Conservation (phyloP, 805 yeast species). For the Nakazawaea populi region DNA sequence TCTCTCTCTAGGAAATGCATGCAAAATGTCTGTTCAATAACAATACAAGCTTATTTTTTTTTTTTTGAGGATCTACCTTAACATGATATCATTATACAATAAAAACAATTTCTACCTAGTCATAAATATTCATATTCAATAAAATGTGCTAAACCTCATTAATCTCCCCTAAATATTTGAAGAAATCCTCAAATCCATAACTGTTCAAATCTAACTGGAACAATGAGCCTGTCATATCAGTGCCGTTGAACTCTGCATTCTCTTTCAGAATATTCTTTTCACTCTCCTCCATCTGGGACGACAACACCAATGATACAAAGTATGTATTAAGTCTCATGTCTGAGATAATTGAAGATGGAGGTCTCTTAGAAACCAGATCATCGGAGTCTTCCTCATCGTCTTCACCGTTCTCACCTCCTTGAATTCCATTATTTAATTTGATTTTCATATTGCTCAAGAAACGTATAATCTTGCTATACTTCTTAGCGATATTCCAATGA, state of each 20-base stretch:
- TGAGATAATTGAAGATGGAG: conserved; percentile 30
- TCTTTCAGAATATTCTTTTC: conserved; percentile 9
- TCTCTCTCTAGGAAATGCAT: no score
- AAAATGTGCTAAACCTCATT: conserved; percentile 3
- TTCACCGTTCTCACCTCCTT: conserved; percentile 22
- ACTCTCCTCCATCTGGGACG: conserved; percentile 16
- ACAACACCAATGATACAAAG: conserved; percentile 23
- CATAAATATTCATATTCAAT: no score
- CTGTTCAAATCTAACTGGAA: conserved; percentile 17
- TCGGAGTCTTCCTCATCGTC: conserved; percentile 21
- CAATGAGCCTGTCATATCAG: conserved; percentile 11
- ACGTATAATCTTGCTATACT: conserved; percentile 21
- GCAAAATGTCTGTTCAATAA: no score
- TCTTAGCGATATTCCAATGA: conserved; percentile 23
- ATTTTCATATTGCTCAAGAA: conserved; percentile 20
- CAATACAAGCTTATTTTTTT: no score
- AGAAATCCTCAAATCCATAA: conserved; percentile 22
- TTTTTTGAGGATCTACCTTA: no score
- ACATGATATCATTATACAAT: neutral
- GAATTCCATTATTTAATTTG: conserved; percentile 7
- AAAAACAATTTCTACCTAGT: conserved; percentile 1
- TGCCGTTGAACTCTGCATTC: conserved; percentile 2
- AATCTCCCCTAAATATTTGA: conserved; percentile 20
- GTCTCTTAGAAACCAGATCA: conserved; percentile 17
- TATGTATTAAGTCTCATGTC: conserved; percentile 28